Conservation (phyloP, 352 stramenopile species). For the Phytophthora sansomeana region DNA sequence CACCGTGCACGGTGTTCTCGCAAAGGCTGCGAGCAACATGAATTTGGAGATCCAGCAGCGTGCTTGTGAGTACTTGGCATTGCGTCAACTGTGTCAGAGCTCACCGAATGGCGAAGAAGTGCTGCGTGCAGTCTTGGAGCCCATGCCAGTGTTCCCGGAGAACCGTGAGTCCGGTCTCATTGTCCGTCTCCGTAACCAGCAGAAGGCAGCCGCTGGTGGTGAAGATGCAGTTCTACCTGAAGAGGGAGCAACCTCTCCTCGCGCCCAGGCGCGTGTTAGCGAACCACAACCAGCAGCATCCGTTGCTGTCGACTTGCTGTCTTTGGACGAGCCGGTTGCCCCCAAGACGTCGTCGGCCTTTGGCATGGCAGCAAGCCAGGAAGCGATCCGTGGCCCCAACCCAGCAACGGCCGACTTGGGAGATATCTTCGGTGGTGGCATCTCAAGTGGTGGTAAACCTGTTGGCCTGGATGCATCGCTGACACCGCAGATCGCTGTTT, state of each 20-base stretch:
- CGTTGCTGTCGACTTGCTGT: conserved; percentile 55
- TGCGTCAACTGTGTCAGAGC: conserved; percentile 77
- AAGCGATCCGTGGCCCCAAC: conserved; percentile 58
- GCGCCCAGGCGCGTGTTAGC: conserved; percentile 14
- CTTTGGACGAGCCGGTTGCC: conserved; percentile 50
- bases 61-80: conserved; percentile 95
- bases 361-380: conserved; percentile 22
- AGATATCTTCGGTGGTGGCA: conserved; percentile 55
- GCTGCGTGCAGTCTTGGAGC: conserved; percentile 95
- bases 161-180: conserved; percentile 78
- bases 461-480: conserved; percentile 56
- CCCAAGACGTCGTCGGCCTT: conserved; percentile 23
- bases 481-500: conserved; percentile 57
- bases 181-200: conserved; percentile 74
- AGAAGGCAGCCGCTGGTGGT: conserved; percentile 49
- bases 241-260: conserved; percentile 20
- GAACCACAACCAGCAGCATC: conserved; percentile 21
- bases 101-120: conserved; percentile 61
- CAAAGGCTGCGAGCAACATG: conserved; percentile 93
- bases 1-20: conserved; percentile 93
- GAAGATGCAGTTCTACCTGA: conserved; percentile 28
- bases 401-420: conserved; percentile 57
- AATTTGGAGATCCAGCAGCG: conserved; percentile 98
- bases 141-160: conserved; percentile 98
- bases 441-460: conserved; percentile 25